Base-by-base conservation (phyloP, 768 basidiomycete genomes). In the Suillus discolor region DNA sequence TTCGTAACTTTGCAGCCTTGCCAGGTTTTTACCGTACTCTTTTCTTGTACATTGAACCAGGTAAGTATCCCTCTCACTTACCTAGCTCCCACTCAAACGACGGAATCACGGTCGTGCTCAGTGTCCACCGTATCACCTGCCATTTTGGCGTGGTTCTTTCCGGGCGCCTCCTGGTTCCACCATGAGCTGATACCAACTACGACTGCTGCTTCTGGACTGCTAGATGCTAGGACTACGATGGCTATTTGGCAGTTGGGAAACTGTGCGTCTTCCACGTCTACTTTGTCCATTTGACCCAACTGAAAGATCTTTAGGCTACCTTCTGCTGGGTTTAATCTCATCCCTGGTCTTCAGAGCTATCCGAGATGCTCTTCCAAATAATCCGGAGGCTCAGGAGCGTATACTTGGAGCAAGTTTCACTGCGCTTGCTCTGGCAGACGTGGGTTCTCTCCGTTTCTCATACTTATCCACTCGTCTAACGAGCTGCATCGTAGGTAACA, bases 361-460 rank as follows among this genome's bases (percentile, higher is more conserved):
- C 31, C 78, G 89, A 66, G 88, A 91, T 69, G 78, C 87, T 0
- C 73, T 92, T 18, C 81, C 82, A 0, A 69, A 83, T 55, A 82
- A 89, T 69, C 85, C 84, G 4, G 80, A 79, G 23, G 85, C 85
- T 4, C 91, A 92, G 72, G 91, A 93, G 71, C 84, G 85, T 57
- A 84, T 93, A 62, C 70, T 92, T 12, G 89, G 90, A 28, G 84
- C 88, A 4, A 81, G 83, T 62, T 77, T 92, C 62, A 79, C 82
- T 44, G 87, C 88, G 2, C 81, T 92, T 57, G 88, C 86, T 5
- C 77, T 91, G 65, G 90, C 87, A 49, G 91, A 93, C 75, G 92
- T 92, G 69, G 73, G 89, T 72, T 34, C 28, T 64, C 45, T 18
- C 62, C 62, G 62, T 25, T 28, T 18, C 57, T 18, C 44, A 41